phyloP scores from a whole-genome alignment of 2,329 filamentous ascomycete genomes.

The Hypoxylon sp. region DNA sequence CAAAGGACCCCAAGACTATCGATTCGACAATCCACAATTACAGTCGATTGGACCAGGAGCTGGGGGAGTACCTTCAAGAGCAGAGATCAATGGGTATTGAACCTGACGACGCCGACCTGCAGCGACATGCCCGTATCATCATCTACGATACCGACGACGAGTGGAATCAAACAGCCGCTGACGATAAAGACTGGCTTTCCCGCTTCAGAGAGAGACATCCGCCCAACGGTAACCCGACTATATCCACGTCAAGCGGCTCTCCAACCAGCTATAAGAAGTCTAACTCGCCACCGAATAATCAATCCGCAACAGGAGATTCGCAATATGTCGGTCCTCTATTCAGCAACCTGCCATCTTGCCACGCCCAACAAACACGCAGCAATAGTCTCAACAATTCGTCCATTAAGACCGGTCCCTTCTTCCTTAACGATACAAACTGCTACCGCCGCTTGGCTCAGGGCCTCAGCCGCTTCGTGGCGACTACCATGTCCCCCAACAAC shows the following conservation, averaged over 20 bases:
- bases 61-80: conserved; percentile 64
- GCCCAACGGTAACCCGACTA: conserved; percentile 43
- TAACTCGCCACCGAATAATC: conserved; percentile 16
- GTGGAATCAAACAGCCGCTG: conserved; percentile 74
- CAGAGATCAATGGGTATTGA: conserved; percentile 62
- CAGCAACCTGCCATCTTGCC: conserved; percentile 14
- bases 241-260: conserved; percentile 41
- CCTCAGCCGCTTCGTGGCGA: conserved; percentile 65
- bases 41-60: conserved; percentile 67
- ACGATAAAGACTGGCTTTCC: conserved; percentile 66
- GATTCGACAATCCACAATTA: conserved; percentile 72
- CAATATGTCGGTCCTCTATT: conserved; percentile 32
- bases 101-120: conserved; percentile 67
- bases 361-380: conserved; percentile 15
- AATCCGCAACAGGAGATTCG: conserved; percentile 21
- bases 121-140: conserved; percentile 69
- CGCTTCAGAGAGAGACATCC: conserved; percentile 65
- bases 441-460: conserved; percentile 68
- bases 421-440: conserved; percentile 72
- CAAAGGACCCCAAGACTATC: conserved; percentile 67
- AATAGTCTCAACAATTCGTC: conserved; percentile 30
- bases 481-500: conserved; percentile 70
- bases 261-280: conserved; percentile 15
- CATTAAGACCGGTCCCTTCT: conserved; percentile 57
- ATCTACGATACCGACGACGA: conserved; percentile 73